These are phyloP conservation scores for Eimeria acervulina DNA, from an alignment of 169 alveolate genomes.

Conservation along the genomic window DNA sequence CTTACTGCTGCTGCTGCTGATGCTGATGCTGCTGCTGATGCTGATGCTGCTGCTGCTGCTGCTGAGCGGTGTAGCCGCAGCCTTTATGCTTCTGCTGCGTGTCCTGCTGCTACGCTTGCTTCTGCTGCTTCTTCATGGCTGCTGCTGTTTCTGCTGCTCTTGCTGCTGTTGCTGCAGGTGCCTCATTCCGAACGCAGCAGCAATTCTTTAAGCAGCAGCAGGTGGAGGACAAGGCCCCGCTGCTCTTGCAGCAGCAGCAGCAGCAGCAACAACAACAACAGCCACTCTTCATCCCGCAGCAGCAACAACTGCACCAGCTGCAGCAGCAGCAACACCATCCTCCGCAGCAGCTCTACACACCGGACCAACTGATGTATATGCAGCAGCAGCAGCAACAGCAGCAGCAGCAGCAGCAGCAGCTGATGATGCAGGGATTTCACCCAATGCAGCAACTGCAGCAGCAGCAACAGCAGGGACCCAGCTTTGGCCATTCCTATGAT, in stretches of 20 bases:
- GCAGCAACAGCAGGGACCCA: not conserved
- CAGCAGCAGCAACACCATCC: constrained; percentile 12
- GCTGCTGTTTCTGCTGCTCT: not conserved
- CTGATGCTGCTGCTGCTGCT: too few species aligned
- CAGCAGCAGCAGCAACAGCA: not conserved
- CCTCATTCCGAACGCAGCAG: not conserved
- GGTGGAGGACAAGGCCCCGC: constrained; percentile 6
- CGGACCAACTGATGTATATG: not conserved
- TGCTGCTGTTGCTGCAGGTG: not conserved
- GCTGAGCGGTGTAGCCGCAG: too few species aligned
- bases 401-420: constrained; percentile 19
- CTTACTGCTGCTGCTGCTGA: too few species aligned
- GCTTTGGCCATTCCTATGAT: too few species aligned
- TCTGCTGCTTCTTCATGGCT: too few species aligned
- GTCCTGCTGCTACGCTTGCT: too few species aligned
- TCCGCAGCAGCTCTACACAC: not conserved
- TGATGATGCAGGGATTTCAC: not conserved
- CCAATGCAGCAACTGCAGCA: not conserved
- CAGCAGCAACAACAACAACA: constrained; percentile 34
- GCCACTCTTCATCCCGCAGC: not conserved
- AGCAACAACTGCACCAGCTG: not conserved
- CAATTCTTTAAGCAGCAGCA: constrained; percentile 26
- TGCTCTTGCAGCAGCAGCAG: not conserved
- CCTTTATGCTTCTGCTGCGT: too few species aligned
- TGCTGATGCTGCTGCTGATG: too few species aligned